phyloP scores from a whole-genome alignment of 2,329 filamentous ascomycete genomes.

The Cordyceps tenuipes region DNA sequence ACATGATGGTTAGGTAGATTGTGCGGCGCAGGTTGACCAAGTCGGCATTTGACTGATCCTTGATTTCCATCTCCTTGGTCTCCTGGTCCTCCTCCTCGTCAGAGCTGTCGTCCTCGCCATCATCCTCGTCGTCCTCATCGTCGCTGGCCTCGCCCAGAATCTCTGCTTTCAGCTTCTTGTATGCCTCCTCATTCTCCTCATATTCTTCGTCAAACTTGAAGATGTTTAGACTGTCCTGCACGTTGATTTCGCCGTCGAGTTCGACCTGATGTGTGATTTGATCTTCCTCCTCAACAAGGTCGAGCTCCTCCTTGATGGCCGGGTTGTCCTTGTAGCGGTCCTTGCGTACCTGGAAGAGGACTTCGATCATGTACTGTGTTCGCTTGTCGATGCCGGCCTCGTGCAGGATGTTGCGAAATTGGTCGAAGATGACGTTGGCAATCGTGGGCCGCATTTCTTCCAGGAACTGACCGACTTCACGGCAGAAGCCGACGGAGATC shows the following conservation, averaged over 20 bases:
- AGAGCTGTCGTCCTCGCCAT: constrained; percentile 58
- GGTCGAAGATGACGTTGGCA: constrained; percentile 84
- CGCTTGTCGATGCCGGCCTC: constrained; percentile 96
- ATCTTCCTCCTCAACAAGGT: constrained; percentile 94
- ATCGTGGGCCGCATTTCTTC: constrained; percentile 93
- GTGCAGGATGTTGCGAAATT: constrained; percentile 90
- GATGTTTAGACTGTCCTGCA: constrained; percentile 82
- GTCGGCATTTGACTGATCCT: constrained; percentile 94
- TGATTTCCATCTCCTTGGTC: constrained; percentile 84
- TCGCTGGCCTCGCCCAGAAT: constrained; percentile 92
- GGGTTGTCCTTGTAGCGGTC: constrained; percentile 95
- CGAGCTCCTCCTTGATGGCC: constrained; percentile 82
- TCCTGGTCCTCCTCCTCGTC: constrained; percentile 65
- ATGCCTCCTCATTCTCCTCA: constrained; percentile 84
- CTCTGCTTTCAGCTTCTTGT: constrained; percentile 83
- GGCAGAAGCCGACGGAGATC: constrained; percentile 88
- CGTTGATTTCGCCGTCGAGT: constrained; percentile 74
- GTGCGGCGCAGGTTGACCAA: constrained; percentile 86
- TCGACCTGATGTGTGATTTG: constrained; percentile 87
- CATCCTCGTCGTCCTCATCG: constrained; percentile 63
- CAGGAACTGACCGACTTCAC: constrained; percentile 86
- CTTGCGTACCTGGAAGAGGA: constrained; percentile 91
- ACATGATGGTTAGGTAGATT: constrained; percentile 98
- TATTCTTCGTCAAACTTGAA: constrained; percentile 91
- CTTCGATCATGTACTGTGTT: constrained; percentile 99